These are phyloP conservation scores for Rhodotorula sphaerocarpa DNA, from an alignment of 768 basidiomycete species.

Conservation along the genomic window DNA sequence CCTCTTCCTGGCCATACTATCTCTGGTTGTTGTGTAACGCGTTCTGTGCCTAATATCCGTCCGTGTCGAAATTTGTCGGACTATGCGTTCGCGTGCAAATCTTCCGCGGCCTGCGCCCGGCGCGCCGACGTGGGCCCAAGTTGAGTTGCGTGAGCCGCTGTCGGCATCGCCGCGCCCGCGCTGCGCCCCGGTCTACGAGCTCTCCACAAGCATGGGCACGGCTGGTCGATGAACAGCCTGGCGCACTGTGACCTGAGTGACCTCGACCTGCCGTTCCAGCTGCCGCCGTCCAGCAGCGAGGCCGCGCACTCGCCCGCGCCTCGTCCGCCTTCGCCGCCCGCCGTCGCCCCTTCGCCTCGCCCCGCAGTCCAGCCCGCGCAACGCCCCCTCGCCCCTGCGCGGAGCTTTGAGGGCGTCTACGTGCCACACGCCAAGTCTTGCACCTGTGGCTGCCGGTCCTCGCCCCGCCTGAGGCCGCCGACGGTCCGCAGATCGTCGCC, in stretches of 20 bases:
- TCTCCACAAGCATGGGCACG: not conserved
- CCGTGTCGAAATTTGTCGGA: too few relatives aligned
- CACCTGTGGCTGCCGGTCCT: not conserved
- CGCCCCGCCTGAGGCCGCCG: not conserved
- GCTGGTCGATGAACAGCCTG: not conserved
- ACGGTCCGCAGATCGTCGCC: not conserved
- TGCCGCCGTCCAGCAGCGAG: not conserved
- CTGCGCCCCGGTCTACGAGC: too few relatives aligned
- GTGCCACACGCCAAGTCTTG: not conserved
- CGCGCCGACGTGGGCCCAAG: too few relatives aligned
- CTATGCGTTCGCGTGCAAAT: too few relatives aligned
- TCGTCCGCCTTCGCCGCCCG: not conserved
- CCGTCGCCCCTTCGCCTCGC: not conserved
- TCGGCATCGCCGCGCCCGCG: too few relatives aligned
- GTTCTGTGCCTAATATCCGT: not conserved
- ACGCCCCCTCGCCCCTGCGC: not conserved
- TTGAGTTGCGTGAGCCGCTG: too few relatives aligned
- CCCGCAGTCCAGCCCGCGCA: not conserved
- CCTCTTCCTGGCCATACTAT: not conserved
- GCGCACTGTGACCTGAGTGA: not conserved
- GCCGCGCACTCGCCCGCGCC: not conserved
- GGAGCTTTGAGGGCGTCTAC: not conserved
- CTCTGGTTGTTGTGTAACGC: not conserved
- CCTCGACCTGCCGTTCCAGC: slow-evolving; percentile 1
- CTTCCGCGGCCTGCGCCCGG: too few relatives aligned